Conservation (phyloP, 192 early-diverging fungal species). For the Coemansia sp. region DNA sequence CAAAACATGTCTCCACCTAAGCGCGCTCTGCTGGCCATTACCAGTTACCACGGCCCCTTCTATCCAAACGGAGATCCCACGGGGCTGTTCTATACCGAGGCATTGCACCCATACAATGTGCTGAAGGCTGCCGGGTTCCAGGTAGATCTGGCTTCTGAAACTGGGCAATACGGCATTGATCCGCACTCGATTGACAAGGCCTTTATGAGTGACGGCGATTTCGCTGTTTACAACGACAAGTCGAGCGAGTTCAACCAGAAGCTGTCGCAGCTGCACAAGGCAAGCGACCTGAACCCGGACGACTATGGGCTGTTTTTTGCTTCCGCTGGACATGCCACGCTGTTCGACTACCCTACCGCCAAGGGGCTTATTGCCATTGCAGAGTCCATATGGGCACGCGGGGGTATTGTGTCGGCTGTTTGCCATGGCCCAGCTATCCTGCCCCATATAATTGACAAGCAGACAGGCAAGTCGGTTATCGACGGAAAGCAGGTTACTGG, state of each 20-base stretch:
- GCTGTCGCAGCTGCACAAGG: slow-evolving; percentile 46
- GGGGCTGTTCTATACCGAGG: slow-evolving; percentile 58
- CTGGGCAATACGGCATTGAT: slow-evolving; percentile 54
- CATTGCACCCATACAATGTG: slow-evolving; percentile 53
- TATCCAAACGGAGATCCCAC: slow-evolving; percentile 56
- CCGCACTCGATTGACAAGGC: slow-evolving; percentile 50
- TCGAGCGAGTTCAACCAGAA: slow-evolving; percentile 44
- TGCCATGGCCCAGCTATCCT: slow-evolving; percentile 69
- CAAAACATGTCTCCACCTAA: slow-evolving; percentile 41
- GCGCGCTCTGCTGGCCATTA: slow-evolving; percentile 53
- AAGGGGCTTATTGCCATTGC: slow-evolving; percentile 47
- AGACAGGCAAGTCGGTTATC: slow-evolving; percentile 58
- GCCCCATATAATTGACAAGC: slow-evolving; percentile 58
- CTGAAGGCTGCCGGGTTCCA: slow-evolving; percentile 50
- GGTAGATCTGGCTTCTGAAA: slow-evolving; percentile 57
- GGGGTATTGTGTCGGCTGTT: slow-evolving; percentile 56
- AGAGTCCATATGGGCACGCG: slow-evolving; percentile 54
- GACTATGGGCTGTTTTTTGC: slow-evolving; percentile 59
- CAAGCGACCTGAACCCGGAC: slow-evolving; percentile 44
- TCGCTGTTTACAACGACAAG: slow-evolving; percentile 34
- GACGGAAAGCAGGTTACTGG: slow-evolving; percentile 67
- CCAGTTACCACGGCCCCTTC: slow-evolving; percentile 54
- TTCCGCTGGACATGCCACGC: slow-evolving; percentile 55
- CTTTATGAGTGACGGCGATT: slow-evolving; percentile 44
- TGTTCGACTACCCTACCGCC: slow-evolving; percentile 57